phyloP scores from a whole-genome alignment of 2,329 filamentous ascomycete species.

The Colletotrichum aenigma region DNA sequence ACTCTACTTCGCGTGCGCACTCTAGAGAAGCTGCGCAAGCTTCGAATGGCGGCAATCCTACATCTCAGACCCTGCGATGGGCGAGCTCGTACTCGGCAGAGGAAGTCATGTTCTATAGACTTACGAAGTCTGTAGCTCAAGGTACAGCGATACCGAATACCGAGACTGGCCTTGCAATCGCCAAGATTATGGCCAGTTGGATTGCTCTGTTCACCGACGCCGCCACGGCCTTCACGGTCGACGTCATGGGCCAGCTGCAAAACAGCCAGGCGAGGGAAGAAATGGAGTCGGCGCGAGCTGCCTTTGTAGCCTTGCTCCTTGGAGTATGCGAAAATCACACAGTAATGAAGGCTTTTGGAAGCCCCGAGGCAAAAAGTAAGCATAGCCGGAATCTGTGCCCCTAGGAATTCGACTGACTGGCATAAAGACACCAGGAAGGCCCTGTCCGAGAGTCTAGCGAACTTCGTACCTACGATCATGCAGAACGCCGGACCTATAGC shows the following conservation, averaged over 20 bases:
- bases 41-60: neutral
- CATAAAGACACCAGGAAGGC: constrained; percentile 48
- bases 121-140: constrained; percentile 82
- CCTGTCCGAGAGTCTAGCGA: constrained; percentile 54
- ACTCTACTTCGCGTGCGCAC: constrained; percentile 56
- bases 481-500: constrained; percentile 60
- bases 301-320: constrained; percentile 67
- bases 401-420: neutral
- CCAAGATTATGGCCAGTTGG: constrained; percentile 59
- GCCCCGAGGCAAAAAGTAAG: constrained; percentile 57
- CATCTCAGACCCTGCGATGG: constrained; percentile 45
- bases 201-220: constrained; percentile 61
- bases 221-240: constrained; percentile 50
- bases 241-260: constrained; percentile 51
- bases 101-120: constrained; percentile 91
- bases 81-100: constrained; percentile 68
- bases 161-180: constrained; percentile 54
- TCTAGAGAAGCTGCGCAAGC: constrained; percentile 26
- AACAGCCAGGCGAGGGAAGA: constrained; percentile 55
- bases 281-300: constrained; percentile 64
- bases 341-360: constrained; percentile 58
- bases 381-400: neutral
- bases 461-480: constrained; percentile 61
- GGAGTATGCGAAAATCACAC: constrained; percentile 64
- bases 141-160: constrained; percentile 50